phyloP scores from a whole-genome alignment of 768 basidiomycete species.

The Naganishia friedmannii region DNA sequence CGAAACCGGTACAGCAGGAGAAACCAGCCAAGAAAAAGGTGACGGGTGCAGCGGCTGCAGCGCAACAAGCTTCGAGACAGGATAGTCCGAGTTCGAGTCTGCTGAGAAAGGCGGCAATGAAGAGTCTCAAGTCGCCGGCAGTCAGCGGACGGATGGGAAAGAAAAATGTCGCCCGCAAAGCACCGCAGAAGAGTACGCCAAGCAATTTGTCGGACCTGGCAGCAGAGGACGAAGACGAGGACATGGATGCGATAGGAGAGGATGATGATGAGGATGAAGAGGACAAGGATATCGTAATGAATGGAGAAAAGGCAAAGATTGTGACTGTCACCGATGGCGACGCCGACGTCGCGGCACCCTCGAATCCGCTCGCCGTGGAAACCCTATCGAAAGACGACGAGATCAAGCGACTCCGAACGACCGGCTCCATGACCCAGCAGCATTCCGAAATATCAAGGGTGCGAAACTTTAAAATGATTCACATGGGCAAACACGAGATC shows the following conservation, averaged over 20 bases:
- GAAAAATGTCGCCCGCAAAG: constrained; percentile 23
- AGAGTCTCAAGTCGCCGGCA: constrained; percentile 25
- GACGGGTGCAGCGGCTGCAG: constrained; percentile 30
- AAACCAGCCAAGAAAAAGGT: constrained; percentile 59
- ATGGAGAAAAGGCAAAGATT: constrained; percentile 61
- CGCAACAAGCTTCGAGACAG: constrained; percentile 24
- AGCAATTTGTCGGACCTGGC: constrained; percentile 8
- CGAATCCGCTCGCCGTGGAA: constrained; percentile 57
- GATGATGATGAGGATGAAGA: constrained; percentile 44
- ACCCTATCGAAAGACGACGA: constrained; percentile 89
- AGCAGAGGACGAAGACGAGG: constrained; percentile 25
- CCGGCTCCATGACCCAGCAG: constrained; percentile 98
- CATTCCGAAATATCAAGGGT: constrained; percentile 96
- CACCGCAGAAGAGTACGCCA: constrained; percentile 9
- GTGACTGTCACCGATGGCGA: constrained; percentile 53
- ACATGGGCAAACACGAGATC: constrained; percentile 93
- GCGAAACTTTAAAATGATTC: constrained; percentile 93
- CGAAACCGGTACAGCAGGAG: constrained; percentile 55
- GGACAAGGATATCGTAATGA: constrained; percentile 56
- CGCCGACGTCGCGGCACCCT: constrained; percentile 56
- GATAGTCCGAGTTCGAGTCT: constrained; percentile 13
- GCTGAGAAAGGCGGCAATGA: constrained; percentile 28
- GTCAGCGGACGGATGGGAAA: constrained; percentile 35
- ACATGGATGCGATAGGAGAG: constrained; percentile 65
- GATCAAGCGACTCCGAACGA: constrained; percentile 95